Evolutionary conservation across 345 rosid species (phyloP).

Genomic region (Lumnitzera racemosa): DNA sequence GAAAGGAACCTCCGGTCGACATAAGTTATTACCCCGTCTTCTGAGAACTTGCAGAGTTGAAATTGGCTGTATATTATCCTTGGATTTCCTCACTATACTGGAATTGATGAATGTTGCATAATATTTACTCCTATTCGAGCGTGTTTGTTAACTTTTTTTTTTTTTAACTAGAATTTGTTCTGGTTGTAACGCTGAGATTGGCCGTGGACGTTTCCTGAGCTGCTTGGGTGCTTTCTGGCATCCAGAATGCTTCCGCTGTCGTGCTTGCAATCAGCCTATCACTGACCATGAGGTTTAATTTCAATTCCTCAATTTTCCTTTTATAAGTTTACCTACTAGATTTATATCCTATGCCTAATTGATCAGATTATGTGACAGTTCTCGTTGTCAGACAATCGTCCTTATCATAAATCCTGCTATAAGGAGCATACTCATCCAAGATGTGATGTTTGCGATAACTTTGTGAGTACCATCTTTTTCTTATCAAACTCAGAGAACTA

Average conservation of each 20-base stretch:
- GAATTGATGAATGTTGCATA: neutral
- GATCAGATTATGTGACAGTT: neutral
- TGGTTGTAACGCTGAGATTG: slow-evolving; percentile 36
- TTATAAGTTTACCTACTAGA: neutral
- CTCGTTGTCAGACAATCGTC: slow-evolving; percentile 26
- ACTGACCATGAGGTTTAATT: slow-evolving; percentile 55
- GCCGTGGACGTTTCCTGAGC: slow-evolving; percentile 27
- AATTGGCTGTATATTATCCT: too few species aligned
- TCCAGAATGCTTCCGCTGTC: slow-evolving; percentile 39
- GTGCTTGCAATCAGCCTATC: slow-evolving; percentile 34
- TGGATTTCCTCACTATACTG: too few species aligned
- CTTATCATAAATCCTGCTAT: slow-evolving; percentile 77
- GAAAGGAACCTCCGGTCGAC: too few species aligned
- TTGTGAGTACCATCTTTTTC: slow-evolving; percentile 44
- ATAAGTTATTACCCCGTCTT: too few species aligned
- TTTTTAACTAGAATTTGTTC: slow-evolving; percentile 26
- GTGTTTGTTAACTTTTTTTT: neutral
- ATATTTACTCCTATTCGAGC: neutral
- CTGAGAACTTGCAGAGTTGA: too few species aligned
- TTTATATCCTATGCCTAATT: too few species aligned
- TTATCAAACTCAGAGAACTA: neutral
- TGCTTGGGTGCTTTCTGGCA: slow-evolving; percentile 40
- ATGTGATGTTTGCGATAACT: slow-evolving; percentile 85
- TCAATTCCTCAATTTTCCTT: neutral
- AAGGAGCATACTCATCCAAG: slow-evolving; percentile 77